Conservation (phyloP, 1,139 yeast genomes). For the Suhomyces choctaworum region DNA sequence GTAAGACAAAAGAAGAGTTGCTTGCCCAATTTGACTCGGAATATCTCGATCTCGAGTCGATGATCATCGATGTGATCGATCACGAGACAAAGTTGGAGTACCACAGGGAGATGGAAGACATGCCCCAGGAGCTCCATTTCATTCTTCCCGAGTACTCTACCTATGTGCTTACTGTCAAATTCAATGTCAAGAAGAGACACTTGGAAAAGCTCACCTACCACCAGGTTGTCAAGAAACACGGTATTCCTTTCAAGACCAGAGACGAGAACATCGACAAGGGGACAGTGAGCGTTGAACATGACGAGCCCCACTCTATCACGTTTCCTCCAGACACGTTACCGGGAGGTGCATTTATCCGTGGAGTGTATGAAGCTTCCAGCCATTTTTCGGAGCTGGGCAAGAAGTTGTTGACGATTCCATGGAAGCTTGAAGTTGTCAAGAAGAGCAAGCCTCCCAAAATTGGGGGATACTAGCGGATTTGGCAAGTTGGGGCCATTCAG, state of each 20-base stretch:
- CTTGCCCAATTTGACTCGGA: conserved; percentile 27
- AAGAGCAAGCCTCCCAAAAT: conserved; percentile 24
- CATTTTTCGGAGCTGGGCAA: conserved; percentile 30
- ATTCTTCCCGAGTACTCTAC: conserved; percentile 34
- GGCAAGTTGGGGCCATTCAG: no score
- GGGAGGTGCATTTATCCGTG: conserved; percentile 36
- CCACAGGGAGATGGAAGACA: conserved; percentile 28
- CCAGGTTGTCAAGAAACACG: conserved; percentile 35
- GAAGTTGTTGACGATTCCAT: conserved; percentile 26
- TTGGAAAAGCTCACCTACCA: conserved; percentile 30
- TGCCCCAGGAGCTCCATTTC: conserved; percentile 31
- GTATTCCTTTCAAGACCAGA: conserved; percentile 31
- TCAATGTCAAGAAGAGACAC: conserved; percentile 27
- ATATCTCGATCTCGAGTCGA: conserved; percentile 25
- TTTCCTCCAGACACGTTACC: conserved; percentile 38
- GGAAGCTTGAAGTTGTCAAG: conserved; percentile 31
- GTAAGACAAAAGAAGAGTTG: conserved; percentile 18
- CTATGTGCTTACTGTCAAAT: conserved; percentile 32
- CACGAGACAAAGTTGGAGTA: conserved; percentile 22
- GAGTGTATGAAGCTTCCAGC: conserved; percentile 32
- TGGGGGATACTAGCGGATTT: conserved; percentile 5
- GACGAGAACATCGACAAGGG: conserved; percentile 25
- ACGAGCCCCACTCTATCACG: conserved; percentile 20
- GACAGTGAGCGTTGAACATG: conserved; percentile 20
- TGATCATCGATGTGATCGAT: conserved; percentile 33